A percentile compares a stretch with the other conserved stretches of the same genome.
phyloP scores from a whole-genome alignment of 2,329 filamentous ascomycete genomes.

The Pseudocercospora crystallina region DNA sequence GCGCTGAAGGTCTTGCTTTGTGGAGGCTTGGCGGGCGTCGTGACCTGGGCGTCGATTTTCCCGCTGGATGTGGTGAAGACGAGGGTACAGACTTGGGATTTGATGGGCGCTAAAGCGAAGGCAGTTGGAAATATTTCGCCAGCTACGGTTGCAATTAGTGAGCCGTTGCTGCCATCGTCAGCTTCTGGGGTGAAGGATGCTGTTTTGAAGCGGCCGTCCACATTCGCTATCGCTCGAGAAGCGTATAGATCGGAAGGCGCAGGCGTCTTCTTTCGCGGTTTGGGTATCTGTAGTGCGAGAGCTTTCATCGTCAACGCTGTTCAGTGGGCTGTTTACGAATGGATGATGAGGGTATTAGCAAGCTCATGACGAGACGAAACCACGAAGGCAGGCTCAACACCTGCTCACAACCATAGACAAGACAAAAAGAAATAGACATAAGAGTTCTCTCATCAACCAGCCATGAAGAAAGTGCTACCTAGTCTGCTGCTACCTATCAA shows the following conservation, averaged over 20 bases:
- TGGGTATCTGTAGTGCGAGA: constrained; percentile 78
- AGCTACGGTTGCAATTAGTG: neutral
- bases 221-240: constrained; percentile 63
- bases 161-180: constrained; percentile 10
- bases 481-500: too few relatives aligned
- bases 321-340: constrained; percentile 87
- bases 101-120: constrained; percentile 10
- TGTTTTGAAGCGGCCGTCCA: constrained; percentile 42
- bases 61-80: constrained; percentile 93
- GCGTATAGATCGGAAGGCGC: constrained; percentile 71
- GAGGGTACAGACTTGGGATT: constrained; percentile 73
- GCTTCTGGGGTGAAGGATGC: constrained; percentile 5
- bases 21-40: constrained; percentile 81
- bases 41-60: constrained; percentile 88
- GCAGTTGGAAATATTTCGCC: neutral
- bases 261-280: constrained; percentile 75
- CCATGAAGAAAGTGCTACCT: too few relatives aligned
- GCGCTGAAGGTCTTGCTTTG: constrained; percentile 61
- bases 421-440: neutral
- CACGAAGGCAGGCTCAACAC: neutral
- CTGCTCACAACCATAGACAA: neutral
- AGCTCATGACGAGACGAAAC: constrained; percentile 6
- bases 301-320: constrained; percentile 93
- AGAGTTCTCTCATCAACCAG: too few relatives aligned
- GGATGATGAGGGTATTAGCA: constrained; percentile 62